These are phyloP conservation scores for Leccinum variicolor DNA, from an alignment of 768 basidiomycete genomes.

Conservation along the genomic window DNA sequence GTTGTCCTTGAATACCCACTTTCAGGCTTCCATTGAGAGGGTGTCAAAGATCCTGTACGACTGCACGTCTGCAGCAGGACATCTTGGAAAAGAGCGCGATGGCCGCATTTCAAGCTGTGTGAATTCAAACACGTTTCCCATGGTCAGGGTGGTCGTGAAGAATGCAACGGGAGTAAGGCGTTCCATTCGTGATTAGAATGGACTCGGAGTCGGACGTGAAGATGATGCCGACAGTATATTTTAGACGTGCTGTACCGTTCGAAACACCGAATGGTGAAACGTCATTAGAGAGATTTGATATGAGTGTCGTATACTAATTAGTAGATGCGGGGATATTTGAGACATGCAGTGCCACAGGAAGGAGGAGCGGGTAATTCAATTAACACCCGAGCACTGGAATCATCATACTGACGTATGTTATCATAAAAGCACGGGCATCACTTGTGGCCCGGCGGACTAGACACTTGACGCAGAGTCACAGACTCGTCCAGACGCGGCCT, in stretches of 20 bases:
- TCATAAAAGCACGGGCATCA: background rate
- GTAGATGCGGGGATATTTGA: slow-evolving; percentile 2
- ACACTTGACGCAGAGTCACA: background rate
- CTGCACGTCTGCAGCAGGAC: background rate
- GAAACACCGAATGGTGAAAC: background rate
- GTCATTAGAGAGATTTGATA: background rate
- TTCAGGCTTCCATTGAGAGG: background rate
- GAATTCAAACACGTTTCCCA: slow-evolving; percentile 8
- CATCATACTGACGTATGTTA: background rate
- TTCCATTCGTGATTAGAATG: slow-evolving; percentile 11
- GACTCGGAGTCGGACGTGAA: background rate
- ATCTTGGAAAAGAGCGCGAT: background rate
- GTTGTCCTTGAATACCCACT: background rate
- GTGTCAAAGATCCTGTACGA: background rate
- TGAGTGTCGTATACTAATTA: background rate
- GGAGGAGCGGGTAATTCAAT: background rate
- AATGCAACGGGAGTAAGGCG: background rate
- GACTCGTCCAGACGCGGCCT: background rate
- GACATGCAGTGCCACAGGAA: slow-evolving; percentile 5
- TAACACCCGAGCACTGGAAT: background rate
- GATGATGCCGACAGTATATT: background rate
- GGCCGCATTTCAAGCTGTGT: background rate
- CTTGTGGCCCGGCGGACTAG: background rate
- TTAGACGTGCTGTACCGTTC: background rate
- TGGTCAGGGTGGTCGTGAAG: slow-evolving; percentile 13